These are phyloP conservation scores for Gleditsia sinensis DNA, from an alignment of 306 rosid species.

Conservation along the genomic window DNA sequence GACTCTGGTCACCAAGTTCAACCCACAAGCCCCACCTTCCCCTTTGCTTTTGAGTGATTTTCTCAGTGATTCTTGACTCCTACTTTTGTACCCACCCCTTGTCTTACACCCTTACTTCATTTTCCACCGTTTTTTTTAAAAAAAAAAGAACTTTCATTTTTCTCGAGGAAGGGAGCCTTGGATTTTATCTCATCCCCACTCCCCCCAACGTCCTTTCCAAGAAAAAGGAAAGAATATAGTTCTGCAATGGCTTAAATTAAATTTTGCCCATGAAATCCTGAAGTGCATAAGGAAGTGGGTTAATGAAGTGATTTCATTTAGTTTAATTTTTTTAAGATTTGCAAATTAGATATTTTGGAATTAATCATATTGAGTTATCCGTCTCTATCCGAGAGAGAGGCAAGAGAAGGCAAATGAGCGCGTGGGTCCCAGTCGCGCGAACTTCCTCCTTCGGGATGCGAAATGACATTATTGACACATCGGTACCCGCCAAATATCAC, in stretches of 20 bases:
- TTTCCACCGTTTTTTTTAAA: conserved; percentile 5
- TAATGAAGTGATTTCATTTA: too few relatives aligned
- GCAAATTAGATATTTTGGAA: too few relatives aligned
- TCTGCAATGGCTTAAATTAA: too few relatives aligned
- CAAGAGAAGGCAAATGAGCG: neutral
- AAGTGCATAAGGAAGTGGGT: too few relatives aligned
- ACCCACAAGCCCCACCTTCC: conserved; percentile 19
- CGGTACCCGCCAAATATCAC: conserved; percentile 43
- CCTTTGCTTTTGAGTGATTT: neutral
- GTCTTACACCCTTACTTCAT: neutral
- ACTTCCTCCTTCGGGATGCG: conserved; percentile 21
- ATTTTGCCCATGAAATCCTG: too few relatives aligned
- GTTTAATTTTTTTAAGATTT: too few relatives aligned
- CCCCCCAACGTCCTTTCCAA: too few relatives aligned
- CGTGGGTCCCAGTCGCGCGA: neutral
- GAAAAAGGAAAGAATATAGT: too few relatives aligned
- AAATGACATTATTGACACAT: conserved; percentile 33
- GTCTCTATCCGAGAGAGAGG: too few relatives aligned
- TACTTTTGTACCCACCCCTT: neutral
- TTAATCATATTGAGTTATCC: too few relatives aligned
- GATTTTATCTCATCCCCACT: too few relatives aligned
- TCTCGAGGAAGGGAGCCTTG: too few relatives aligned
- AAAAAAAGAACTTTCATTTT: neutral
- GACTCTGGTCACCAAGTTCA: conserved; percentile 1
- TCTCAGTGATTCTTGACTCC: neutral